Percentiles rank a stretch among this genome's conserved stretches.
phyloP scores from a whole-genome alignment of 2,329 filamentous ascomycete genomes.

The Clarireedia monteithiana region DNA sequence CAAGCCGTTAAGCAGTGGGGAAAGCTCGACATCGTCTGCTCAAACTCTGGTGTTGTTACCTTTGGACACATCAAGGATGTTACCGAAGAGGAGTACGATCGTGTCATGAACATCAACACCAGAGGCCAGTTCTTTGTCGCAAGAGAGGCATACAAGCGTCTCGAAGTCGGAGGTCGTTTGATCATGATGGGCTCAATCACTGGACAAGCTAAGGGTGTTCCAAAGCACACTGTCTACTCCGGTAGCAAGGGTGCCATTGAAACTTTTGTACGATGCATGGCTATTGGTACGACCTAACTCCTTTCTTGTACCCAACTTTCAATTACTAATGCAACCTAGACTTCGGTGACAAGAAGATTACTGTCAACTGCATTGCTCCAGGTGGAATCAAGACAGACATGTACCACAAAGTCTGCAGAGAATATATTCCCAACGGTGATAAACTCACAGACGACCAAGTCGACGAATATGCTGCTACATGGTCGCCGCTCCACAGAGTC shows the following conservation, averaged over 20 bases:
- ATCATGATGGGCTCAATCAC: conserved; percentile 70
- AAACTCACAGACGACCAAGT: conserved; percentile 49
- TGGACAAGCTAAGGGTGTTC: conserved; percentile 57
- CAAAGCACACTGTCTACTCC: conserved; percentile 66
- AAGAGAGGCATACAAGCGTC: conserved; percentile 64
- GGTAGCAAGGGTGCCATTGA: conserved; percentile 70
- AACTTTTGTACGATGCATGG: conserved; percentile 68
- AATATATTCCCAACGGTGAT: conserved; percentile 52
- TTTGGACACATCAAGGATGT: conserved; percentile 25
- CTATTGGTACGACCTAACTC: conserved; percentile 44
- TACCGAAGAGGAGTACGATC: conserved; percentile 26
- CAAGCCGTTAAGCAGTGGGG: conserved; percentile 26
- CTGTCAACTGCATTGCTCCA: conserved; percentile 60
- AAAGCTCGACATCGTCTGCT: conserved; percentile 26
- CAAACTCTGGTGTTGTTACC: conserved; percentile 46
- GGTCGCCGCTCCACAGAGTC: conserved; percentile 57
- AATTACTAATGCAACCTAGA: conserved; percentile 50
- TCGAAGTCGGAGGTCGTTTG: conserved; percentile 61
- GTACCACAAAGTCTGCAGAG: conserved; percentile 59
- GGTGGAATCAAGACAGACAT: conserved; percentile 61
- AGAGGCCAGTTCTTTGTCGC: conserved; percentile 69
- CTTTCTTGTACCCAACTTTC: conserved; percentile 32
- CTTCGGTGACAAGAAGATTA: conserved; percentile 55
- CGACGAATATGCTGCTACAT: conserved; percentile 54
- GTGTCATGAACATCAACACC: conserved; percentile 58